Evolutionary conservation across 805 yeast genomes (phyloP).

Genomic region (Cyberlindnera nakhonratchasimensis): DNA sequence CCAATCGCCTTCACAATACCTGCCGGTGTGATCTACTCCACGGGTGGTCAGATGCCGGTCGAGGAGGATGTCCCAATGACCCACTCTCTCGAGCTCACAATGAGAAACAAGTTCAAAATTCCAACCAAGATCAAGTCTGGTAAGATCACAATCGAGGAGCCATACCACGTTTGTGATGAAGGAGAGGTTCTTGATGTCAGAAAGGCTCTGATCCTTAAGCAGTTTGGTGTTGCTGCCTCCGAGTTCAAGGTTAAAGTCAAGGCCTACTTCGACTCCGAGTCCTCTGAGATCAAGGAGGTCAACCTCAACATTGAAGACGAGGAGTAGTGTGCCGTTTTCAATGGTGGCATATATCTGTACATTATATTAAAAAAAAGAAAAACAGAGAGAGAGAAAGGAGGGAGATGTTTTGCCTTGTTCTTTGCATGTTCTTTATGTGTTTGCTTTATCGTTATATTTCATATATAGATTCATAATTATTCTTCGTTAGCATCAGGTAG

Average conservation of each 20-base stretch:
- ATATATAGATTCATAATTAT: too few species aligned
- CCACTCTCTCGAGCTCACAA: slow-evolving; percentile 90
- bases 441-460: background rate
- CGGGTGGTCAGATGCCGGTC: slow-evolving; percentile 86
- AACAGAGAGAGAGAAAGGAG: too few species aligned
- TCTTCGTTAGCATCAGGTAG: too few species aligned
- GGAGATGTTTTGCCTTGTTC: too few species aligned
- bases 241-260: slow-evolving; percentile 79
- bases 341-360: background rate
- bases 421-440: background rate
- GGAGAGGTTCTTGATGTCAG: slow-evolving; percentile 84
- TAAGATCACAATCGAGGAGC: slow-evolving; percentile 72
- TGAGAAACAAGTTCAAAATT: slow-evolving; percentile 83
- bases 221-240: slow-evolving; percentile 92
- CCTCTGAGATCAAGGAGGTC: slow-evolving; percentile 31
- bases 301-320: slow-evolving; percentile 33
- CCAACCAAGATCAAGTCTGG: slow-evolving; percentile 92
- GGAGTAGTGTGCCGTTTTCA: slow-evolving; percentile 2
- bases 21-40: slow-evolving; percentile 85
- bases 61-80: slow-evolving; percentile 97
- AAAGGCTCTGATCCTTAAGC: slow-evolving; percentile 88
- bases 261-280: slow-evolving; percentile 75
- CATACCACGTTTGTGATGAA: slow-evolving; percentile 72
- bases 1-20: slow-evolving; percentile 86
- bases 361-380: background rate